Evolutionary conservation across 352 stramenopile species (phyloP).

Genomic region (Globisporangium cederbergense): DNA sequence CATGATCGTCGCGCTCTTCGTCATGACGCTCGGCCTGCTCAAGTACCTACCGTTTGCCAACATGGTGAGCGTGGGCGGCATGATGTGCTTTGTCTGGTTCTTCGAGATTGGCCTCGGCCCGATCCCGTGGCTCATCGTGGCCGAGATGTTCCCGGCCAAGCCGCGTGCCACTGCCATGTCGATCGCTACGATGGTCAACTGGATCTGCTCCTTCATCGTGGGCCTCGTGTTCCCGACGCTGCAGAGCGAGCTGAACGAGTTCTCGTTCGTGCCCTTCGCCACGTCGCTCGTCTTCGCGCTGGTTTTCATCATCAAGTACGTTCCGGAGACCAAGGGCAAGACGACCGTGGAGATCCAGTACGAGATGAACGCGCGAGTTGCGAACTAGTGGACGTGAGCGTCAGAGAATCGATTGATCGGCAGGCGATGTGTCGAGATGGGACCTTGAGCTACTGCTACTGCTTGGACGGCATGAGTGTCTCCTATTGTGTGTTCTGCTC

Average conservation of each 20-base stretch:
- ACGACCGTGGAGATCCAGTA: conserved; percentile 69
- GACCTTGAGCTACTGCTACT: background rate
- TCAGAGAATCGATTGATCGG: background rate
- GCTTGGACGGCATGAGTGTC: background rate
- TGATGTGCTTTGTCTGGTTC: conserved; percentile 80
- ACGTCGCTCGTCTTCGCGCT: conserved; percentile 71
- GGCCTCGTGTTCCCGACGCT: conserved; percentile 92
- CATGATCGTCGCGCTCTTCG: conserved; percentile 67
- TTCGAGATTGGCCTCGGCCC: conserved; percentile 79
- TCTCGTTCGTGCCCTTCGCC: conserved; percentile 90
- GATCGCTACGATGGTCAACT: conserved; percentile 93
- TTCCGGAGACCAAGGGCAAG: conserved; percentile 91
- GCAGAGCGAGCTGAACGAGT: conserved; percentile 78
- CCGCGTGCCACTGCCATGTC: conserved; percentile 90
- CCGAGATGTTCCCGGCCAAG: conserved; percentile 95
- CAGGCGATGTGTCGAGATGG: background rate
- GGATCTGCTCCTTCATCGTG: conserved; percentile 94
- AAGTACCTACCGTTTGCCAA: conserved; percentile 62
- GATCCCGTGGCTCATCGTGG: conserved; percentile 95
- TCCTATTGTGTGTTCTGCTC: background rate
- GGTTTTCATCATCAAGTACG: conserved; percentile 75
- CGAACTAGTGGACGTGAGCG: background rate
- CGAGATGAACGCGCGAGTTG: conserved; percentile 40
- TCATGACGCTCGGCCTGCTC: conserved; percentile 65
- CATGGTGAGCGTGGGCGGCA: conserved; percentile 53